Evolutionary conservation across 2,329 filamentous ascomycete genomes (phyloP).

Genomic region (Curvularia lunata): DNA sequence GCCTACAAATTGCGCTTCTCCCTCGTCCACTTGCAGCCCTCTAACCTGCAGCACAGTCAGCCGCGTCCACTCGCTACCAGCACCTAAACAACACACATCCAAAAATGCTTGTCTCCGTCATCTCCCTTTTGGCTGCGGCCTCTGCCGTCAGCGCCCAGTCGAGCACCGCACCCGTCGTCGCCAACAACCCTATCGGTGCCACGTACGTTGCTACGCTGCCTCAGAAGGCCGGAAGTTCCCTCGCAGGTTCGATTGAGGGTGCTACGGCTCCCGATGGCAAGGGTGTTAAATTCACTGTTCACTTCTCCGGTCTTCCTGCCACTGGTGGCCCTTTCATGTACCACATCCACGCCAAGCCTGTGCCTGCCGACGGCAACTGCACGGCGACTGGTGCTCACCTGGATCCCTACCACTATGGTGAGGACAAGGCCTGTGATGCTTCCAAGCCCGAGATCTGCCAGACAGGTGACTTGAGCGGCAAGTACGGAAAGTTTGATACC

Average conservation of each 20-base stretch:
- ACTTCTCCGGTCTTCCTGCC: conserved; percentile 50
- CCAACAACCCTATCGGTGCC: conserved; percentile 49
- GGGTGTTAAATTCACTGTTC: conserved; percentile 51
- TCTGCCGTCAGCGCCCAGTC: conserved; percentile 40
- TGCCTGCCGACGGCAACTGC: conserved; percentile 54
- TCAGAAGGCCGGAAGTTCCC: conserved; percentile 37
- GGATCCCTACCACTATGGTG: conserved; percentile 53
- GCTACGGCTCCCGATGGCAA: conserved; percentile 43
- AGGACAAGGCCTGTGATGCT: conserved; percentile 47
- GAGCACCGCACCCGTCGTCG: conserved; percentile 43
- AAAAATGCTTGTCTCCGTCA: conserved; percentile 42
- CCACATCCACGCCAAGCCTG: conserved; percentile 54
- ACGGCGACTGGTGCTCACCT: conserved; percentile 51
- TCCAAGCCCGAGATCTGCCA: conserved; percentile 50
- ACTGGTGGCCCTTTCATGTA: conserved; percentile 56
- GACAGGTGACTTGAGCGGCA: conserved; percentile 55
- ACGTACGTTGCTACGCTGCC: conserved; percentile 50
- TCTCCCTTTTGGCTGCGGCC: conserved; percentile 40
- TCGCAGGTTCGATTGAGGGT: conserved; percentile 47
- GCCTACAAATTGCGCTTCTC: conserved; percentile 6
- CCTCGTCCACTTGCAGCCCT: conserved; percentile 9
- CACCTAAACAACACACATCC: conserved; percentile 18
- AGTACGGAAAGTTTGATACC: conserved; percentile 50
- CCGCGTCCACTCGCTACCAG: conserved; percentile 15
- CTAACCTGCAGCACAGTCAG: conserved; percentile 19